phyloP scores from a whole-genome alignment of 2,329 filamentous ascomycete genomes.

The Fonsecaea pedrosoi region DNA sequence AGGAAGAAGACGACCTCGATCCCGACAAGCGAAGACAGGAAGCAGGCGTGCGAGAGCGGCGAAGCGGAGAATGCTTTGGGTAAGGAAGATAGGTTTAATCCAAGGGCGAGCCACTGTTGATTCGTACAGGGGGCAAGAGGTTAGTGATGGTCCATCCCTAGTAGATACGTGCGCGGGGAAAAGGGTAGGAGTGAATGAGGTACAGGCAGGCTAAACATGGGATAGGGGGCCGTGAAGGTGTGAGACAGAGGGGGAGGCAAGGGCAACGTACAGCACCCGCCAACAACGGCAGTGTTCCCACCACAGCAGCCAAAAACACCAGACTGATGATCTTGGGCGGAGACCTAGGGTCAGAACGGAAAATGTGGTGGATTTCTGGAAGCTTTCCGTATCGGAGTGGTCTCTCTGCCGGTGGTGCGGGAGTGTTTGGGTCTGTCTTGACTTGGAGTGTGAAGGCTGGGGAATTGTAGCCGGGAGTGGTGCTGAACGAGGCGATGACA shows the following conservation, averaged over 20 bases:
- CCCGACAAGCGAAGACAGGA: constrained; percentile 83
- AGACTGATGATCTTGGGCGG: constrained; percentile 81
- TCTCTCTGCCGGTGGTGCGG: constrained; percentile 67
- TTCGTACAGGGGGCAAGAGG: constrained; percentile 38
- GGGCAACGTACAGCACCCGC: constrained; percentile 67
- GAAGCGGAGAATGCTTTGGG: constrained; percentile 75
- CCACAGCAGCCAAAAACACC: constrained; percentile 74
- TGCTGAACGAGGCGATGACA: constrained; percentile 84
- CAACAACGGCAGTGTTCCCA: constrained; percentile 75
- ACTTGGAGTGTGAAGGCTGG: constrained; percentile 77
- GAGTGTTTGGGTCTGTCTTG: constrained; percentile 65
- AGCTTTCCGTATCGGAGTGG: constrained; percentile 84
- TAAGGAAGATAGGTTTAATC: constrained; percentile 82
- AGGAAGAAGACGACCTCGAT: constrained; percentile 94
- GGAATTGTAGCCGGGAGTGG: constrained; percentile 68
- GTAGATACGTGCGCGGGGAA: constrained; percentile 23
- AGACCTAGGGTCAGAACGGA: constrained; percentile 78
- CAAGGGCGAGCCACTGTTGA: constrained; percentile 76
- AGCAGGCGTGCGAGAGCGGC: constrained; percentile 80
- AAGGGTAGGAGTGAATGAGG: background rate
- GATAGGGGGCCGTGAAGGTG: background rate
- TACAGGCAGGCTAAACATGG: background rate
- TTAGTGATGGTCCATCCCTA: background rate
- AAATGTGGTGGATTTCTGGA: constrained; percentile 87
- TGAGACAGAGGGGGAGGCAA: no score